A percentile compares a stretch with the other conserved stretches of the same genome.
Evolutionary conservation across 163 green algal species (phyloP).

Genomic region (Scenedesmus sp.): DNA sequence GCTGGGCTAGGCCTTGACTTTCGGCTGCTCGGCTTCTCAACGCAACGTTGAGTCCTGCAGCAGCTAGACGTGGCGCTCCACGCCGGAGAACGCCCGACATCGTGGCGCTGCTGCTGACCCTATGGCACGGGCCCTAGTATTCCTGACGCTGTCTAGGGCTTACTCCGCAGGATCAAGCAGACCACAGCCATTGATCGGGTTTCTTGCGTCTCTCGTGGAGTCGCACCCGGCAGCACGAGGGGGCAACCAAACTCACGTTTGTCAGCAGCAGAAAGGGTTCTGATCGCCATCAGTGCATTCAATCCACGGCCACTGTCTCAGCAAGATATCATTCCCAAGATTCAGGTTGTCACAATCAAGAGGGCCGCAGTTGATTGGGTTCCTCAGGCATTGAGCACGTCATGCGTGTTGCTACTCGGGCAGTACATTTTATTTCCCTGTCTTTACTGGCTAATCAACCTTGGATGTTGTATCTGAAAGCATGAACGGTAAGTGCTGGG

Average conservation of each 20-base stretch:
- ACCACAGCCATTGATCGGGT: neutral
- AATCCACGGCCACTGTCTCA: neutral
- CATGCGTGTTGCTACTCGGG: neutral
- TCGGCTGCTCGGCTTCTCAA: neutral
- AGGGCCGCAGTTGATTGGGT: neutral
- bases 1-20: neutral
- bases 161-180: neutral
- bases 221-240: neutral
- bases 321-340: neutral
- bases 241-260: neutral
- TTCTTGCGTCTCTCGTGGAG: neutral
- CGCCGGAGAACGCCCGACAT: slow-evolving; percentile 2
- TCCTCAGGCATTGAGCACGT: neutral
- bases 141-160: slow-evolving; percentile 1
- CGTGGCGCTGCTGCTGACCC: neutral
- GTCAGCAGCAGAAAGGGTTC: slow-evolving; percentile 7
- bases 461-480: neutral
- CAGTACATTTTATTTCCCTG: neutral
- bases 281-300: neutral
- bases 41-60: neutral
- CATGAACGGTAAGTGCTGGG: neutral
- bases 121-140: neutral
- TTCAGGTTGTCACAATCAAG: neutral
- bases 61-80: neutral
- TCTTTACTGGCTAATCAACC: neutral